Conservation (phyloP, 345 rosid genomes). For the Salix viminalis region DNA sequence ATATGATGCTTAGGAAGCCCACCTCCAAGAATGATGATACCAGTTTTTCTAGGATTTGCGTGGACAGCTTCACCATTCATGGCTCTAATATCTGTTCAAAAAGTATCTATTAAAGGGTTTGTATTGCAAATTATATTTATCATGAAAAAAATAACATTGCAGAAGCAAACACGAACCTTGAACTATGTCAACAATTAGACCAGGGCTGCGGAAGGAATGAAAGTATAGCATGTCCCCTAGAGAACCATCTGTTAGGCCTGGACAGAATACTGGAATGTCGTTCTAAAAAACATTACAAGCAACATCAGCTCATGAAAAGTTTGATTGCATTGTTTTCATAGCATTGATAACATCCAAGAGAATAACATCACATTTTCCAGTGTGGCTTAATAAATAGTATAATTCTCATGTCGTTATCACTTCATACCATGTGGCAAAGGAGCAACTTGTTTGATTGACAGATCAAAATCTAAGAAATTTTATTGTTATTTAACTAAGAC, state of each 20-base stretch:
- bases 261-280: conserved; percentile 86
- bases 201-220: conserved; percentile 65
- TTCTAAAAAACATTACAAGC: conserved; percentile 47
- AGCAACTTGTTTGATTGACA: not conserved
- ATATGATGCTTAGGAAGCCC: conserved; percentile 95
- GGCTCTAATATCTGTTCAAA: conserved; percentile 66
- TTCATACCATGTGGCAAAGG: not conserved
- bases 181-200: conserved; percentile 58
- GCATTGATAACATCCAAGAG: not conserved
- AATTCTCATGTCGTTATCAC: not conserved
- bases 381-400: not conserved
- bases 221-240: conserved; percentile 92
- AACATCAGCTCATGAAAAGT: not conserved
- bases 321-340: not conserved
- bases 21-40: conserved; percentile 88
- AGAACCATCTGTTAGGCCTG: conserved; percentile 93
- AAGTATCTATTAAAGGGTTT: not conserved
- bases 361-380: not conserved
- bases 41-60: conserved; percentile 75
- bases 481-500: not conserved
- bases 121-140: not conserved
- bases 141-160: not conserved
- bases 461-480: not conserved
- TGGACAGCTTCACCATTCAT: conserved; percentile 80
- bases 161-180: conserved; percentile 48